Base-by-base conservation (phyloP, 192 early-diverging fungal species). In the Linnemannia hyalina region DNA sequence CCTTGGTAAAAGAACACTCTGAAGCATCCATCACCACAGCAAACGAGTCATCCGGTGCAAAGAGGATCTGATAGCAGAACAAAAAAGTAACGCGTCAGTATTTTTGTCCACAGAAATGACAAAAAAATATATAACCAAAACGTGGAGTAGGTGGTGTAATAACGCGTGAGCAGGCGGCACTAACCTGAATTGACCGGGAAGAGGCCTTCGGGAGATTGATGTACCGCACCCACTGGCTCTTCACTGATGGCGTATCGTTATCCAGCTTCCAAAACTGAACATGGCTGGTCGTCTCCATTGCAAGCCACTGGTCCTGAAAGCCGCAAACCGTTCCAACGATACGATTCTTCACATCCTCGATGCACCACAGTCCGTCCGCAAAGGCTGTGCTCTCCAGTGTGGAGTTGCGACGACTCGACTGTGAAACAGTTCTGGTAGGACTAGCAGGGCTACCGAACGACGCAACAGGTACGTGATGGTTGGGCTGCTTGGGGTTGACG, bases 341-440 rank as follows among this genome's bases (percentile, higher is more conserved):
- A 7, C 41, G n/a, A 44, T 35, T 0, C 15, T 42, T 54, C 38
- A 22, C 36, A 26, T 81, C 80, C 4, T 75, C 74, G 15, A 81
- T 81, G 18, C 80, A 81, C 80, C 80, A 81, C 20, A 81, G 47
- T 55, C 80, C 80, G 8, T 81, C 80, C n/a, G 68, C 29, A 70
- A 70, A 75, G 23, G 36, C 1, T 1, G 80, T 70, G 40, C 80
- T 81, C 40, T 70, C 63, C 18, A 40, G 23, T 8, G 36, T 13
- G 26, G n/a, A 65, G 29, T 32, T 65, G 60, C 60, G 60, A 32
- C 60, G 70, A 38, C 36, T 38, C 22, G 70, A 42, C 40, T 26
- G 70, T 22, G 41, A 42, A n/a, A 35, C 8, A 71, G 36, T 22
- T 57, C 11, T 13, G 26, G 11, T 22, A 26, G 40, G n/a, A 7